A percentile compares a stretch with the other conserved stretches of the same genome.
These are phyloP conservation scores for Penicillium ucsense DNA, from an alignment of 495 filamentous ascomycete species.

Conservation along the genomic window DNA sequence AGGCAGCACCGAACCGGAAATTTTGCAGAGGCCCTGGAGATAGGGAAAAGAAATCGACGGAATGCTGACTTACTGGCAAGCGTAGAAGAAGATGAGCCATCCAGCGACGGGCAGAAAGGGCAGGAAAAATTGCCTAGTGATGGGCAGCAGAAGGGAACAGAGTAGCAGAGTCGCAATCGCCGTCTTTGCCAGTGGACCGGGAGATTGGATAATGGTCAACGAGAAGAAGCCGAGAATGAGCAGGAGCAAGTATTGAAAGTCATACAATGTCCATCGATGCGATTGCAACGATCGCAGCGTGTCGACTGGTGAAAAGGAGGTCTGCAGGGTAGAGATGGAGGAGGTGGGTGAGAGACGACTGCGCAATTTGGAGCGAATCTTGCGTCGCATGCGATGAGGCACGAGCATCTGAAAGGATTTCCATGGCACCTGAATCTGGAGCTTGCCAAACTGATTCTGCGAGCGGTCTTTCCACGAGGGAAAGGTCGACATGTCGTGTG, in stretches of 20 bases:
- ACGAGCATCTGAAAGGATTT: conserved; percentile 43
- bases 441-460: conserved; percentile 38
- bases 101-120: conserved; percentile 75
- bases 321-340: conserved; percentile 66
- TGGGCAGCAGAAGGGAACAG: conserved; percentile 66
- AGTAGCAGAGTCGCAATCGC: conserved; percentile 55
- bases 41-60: neutral
- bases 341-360: conserved; percentile 61
- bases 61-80: conserved; percentile 63
- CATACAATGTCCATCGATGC: conserved; percentile 76
- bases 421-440: conserved; percentile 42
- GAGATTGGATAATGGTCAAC: conserved; percentile 65
- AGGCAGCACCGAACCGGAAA: too few relatives aligned
- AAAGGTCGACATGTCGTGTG: conserved; percentile 32
- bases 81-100: conserved; percentile 83
- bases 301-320: conserved; percentile 66
- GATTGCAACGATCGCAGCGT: conserved; percentile 61
- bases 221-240: conserved; percentile 69
- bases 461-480: conserved; percentile 44
- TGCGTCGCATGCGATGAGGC: conserved; percentile 62
- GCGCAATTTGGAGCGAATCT: conserved; percentile 64
- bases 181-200: conserved; percentile 63
- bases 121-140: conserved; percentile 83
- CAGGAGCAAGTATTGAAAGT: conserved; percentile 74
- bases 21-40: neutral